Base-by-base conservation (phyloP, 768 basidiomycete genomes). In the Pisolithus tinctorius region DNA sequence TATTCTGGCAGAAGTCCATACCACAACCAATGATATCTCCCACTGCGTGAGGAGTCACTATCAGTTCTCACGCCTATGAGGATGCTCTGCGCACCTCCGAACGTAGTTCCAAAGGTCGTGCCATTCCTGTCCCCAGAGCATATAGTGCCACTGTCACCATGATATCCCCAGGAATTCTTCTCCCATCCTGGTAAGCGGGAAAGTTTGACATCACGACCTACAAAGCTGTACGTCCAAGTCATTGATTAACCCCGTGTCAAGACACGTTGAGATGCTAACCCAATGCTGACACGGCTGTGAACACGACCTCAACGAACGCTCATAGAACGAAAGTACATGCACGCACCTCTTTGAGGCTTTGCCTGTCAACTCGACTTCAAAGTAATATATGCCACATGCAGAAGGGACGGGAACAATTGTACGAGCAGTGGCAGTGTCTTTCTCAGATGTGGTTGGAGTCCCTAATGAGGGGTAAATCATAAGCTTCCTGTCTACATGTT, bases 11-110 rank as follows among this genome's bases (percentile, higher is more conserved):
- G 62, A 93, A 96, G 68, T 97, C 92, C 52, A 98, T 77, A 1
- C 95, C 95, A 61, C 93, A 95, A 10, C 95, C 95, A 53, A 99
- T 78, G 25, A 85, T 70, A 64, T 99, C 95, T 7, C 86, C 88
- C 41, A 83, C 93, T 94, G 52, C 49, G 57, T 49, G 16, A 49
- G 20, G 41, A 27, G 25, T 50, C 13, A 30, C 20, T 11, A 27
- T 29, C 30, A 41, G 23, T 27, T 52, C 16, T 1, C 34, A 13
- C 39, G 6, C 20, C 38, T 17, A 42, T n/a, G 26, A 42, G 53
- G 47, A 31, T 36, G 17, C 13, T 5, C 26, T 16, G 73, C 83
- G 63, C 65, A 93, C 92, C 83, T 60, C 88, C 84, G 64, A 87
- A 97, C 0, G 79, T 80, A 41, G 85, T 83, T 8, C 89, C 88